phyloP scores from a whole-genome alignment of 1,284 basidiomycete genomes.

The Ceratobasidium papillatum region DNA sequence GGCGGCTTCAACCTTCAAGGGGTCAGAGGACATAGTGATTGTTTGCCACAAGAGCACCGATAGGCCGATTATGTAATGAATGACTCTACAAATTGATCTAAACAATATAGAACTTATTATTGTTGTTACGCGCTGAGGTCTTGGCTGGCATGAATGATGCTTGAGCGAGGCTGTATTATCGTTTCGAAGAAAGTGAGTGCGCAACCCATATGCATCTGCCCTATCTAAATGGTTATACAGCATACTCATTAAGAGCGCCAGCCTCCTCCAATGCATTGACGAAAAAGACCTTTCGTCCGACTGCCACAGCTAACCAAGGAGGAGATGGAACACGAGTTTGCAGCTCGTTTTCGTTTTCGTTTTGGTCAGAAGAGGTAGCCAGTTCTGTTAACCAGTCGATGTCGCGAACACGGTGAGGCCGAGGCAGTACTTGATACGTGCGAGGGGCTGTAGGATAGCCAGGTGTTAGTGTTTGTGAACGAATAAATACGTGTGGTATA shows the following conservation, averaged over 20 bases:
- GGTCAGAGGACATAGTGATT: slow-evolving; percentile 21
- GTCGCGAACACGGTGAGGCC: slow-evolving; percentile 70
- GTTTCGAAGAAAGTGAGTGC: no score
- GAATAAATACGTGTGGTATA: neutral
- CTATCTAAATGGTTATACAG: no score
- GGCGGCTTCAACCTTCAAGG: slow-evolving; percentile 2
- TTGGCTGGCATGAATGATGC: no score
- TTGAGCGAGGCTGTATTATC: no score
- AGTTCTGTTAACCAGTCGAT: slow-evolving; percentile 72
- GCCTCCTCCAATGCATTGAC: slow-evolving; percentile 41
- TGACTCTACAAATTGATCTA: no score
- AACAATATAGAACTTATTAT: no score
- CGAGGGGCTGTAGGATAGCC: slow-evolving; percentile 58
- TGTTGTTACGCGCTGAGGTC: no score
- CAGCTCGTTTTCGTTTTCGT: slow-evolving; percentile 23
- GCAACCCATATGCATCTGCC: no score
- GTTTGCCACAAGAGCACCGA: neutral
- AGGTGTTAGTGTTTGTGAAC: neutral
- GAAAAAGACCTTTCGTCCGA: slow-evolving; percentile 62
- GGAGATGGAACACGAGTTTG: slow-evolving; percentile 32
- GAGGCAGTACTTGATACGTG: slow-evolving; percentile 64
- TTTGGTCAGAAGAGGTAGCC: slow-evolving; percentile 57
- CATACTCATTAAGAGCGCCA: slow-evolving; percentile 34
- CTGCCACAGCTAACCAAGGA: slow-evolving; percentile 68
- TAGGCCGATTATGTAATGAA: neutral